Conservation (phyloP, 2,329 filamentous ascomycete species). For the Plectosphaerella plurivora region DNA sequence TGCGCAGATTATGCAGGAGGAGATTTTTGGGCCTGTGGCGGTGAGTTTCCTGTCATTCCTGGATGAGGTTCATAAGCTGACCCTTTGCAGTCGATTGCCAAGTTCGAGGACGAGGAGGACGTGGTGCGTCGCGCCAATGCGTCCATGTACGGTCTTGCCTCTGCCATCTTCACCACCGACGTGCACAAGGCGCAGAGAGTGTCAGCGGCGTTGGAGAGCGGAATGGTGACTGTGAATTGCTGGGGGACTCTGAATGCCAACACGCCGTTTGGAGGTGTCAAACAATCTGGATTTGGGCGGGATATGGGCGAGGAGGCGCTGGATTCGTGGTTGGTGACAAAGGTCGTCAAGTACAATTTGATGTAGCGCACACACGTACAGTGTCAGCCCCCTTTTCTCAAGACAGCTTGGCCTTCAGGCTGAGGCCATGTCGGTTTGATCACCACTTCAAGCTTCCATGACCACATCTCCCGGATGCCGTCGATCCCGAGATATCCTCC, state of each 20-base stretch:
- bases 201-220: not conserved
- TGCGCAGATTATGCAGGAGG: slow-evolving; percentile 35
- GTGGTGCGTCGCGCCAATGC: slow-evolving; percentile 44
- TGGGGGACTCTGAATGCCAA: slow-evolving; percentile 2
- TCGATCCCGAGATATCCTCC: too few relatives aligned
- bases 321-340: slow-evolving; percentile 1
- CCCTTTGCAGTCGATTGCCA: not conserved
- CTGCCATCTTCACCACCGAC: slow-evolving; percentile 4
- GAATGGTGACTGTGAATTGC: slow-evolving; percentile 2
- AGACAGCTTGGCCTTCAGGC: too few relatives aligned
- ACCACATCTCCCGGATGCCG: too few relatives aligned
- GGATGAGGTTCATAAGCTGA: slow-evolving; percentile 5
- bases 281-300: slow-evolving; percentile 3
- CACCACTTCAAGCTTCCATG: too few relatives aligned
- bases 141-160: slow-evolving; percentile 29
- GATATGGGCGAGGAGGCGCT: slow-evolving; percentile 4
- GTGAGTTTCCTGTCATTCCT: slow-evolving; percentile 36
- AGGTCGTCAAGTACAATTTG: not conserved
- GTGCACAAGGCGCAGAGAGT: slow-evolving; percentile 1
- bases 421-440: too few relatives aligned
- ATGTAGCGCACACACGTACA: too few relatives aligned
- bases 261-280: slow-evolving; percentile 4
- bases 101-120: slow-evolving; percentile 46
- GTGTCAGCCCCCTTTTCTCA: too few relatives aligned
- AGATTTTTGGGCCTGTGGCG: slow-evolving; percentile 62